Base-by-base conservation (phyloP, 148 eudicot genomes). In the Persicaria tinctoria region DNA sequence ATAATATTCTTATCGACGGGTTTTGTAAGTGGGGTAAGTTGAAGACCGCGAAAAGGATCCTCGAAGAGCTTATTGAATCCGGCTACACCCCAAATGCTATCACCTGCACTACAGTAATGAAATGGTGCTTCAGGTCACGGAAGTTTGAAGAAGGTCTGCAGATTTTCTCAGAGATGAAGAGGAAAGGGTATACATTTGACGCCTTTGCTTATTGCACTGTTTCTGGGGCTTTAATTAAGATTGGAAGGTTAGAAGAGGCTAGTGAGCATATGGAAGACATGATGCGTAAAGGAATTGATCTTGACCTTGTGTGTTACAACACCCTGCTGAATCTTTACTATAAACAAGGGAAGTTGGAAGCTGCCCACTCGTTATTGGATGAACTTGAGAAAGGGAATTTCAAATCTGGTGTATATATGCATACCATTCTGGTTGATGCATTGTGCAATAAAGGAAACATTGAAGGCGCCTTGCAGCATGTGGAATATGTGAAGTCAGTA, bases 171-270 rank as follows among this genome's bases (percentile, higher is more conserved):
- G 96, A 89, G 75, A 95, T 95, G 98, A 95, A 87, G 83, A 85
- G 79, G 14, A 80, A 83, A 80, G 98, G 98, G 71, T 90, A 84
- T 80, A 83, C 89, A 20, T 89, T 86, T 86, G 98, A 95, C 85
- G 89, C 88, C 50, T 92, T 92, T 77, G 86, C 97, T 4, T 89
- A 89, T 76, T 92, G 97, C 80, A 95, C 98, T 27, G 86, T 90
- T 74, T 78, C 84, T 16, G 92, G 85, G 55, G 96, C 93, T 76
- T 85, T 92, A 78, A 76, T 85, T 44, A 95, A 88, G 80, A 71
- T 32, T 46, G 93, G 92, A 20, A 85, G 83, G 84, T 55, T 82
- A 51, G 66, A 74, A 55, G 88, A 87, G 79, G 97, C 98, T 41
- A 75, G 79, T 72, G 82, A 81, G 13, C 80, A 78, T 80, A 83